These are phyloP conservation scores for Pichia kudriavzevii DNA, from an alignment of 1,139 yeast genomes.

Conservation along the genomic window DNA sequence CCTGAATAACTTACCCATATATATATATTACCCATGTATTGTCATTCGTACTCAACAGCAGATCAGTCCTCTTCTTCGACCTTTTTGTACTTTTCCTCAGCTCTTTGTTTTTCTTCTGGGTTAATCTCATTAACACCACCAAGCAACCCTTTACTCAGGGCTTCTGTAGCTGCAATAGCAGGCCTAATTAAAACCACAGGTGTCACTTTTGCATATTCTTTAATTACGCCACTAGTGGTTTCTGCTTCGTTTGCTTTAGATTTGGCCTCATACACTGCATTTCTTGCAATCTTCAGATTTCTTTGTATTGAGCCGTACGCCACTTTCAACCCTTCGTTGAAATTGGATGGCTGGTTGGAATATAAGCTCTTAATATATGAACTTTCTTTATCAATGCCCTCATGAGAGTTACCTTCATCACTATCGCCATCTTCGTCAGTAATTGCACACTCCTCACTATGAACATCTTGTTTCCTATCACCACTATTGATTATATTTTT, in stretches of 20 bases:
- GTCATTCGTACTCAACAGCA: not conserved
- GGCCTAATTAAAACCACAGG: conserved; percentile 81
- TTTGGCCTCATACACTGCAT: conserved; percentile 54
- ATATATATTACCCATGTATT: not conserved
- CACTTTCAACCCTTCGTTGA: conserved; percentile 61
- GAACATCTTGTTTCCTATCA: not conserved
- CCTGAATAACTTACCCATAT: conserved; percentile 4
- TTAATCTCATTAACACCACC: conserved; percentile 81
- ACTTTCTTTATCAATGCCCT: conserved; percentile 19
- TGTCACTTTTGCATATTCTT: conserved; percentile 64
- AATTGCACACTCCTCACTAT: conserved; percentile 18
- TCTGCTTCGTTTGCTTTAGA: conserved; percentile 54
- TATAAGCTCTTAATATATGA: conserved; percentile 62
- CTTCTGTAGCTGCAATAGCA: conserved; percentile 88
- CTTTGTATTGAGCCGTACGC: conserved; percentile 70
- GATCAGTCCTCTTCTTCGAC: not conserved
- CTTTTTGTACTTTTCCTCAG: conserved; percentile 45
- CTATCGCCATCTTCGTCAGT: conserved; percentile 2
- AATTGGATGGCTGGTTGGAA: conserved; percentile 72
- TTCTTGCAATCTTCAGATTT: conserved; percentile 59
- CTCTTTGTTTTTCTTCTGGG: conserved; percentile 44
- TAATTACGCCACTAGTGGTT: conserved; percentile 59
- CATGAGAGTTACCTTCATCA: conserved; percentile 9
- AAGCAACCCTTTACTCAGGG: conserved; percentile 70
- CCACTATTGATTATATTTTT: not conserved